Base-by-base conservation (phyloP, 768 basidiomycete species). In the Calvatia gigantea region DNA sequence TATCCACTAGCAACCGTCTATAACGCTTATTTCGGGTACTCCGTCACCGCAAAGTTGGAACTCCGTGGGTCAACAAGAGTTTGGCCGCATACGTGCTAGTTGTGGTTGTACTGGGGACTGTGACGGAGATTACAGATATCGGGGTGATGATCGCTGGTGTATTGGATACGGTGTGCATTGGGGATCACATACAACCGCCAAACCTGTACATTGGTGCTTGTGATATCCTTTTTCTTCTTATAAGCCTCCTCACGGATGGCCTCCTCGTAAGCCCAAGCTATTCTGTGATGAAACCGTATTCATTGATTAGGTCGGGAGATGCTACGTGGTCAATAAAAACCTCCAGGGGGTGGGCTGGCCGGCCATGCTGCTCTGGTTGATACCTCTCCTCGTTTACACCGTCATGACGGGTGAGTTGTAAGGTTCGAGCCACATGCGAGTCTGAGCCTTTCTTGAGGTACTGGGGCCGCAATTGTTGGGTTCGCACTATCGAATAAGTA, bases 231-330 rank as follows among this genome's bases (percentile, higher is more conserved):
- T 51, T 51, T 9, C 28, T 41, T 3, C 9, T 51, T 7, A 28
- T 51, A 9, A 51, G 42, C 21, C n/a, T 51, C 4, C 9, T 38
- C 14, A 51, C 51, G 9, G 51, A 51, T 41, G 51, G 51, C 9
- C 51, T 51, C n/a, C 28, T 42, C 28, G 51, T 51, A 9, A 19
- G 39, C n/a, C n/a, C n/a, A n/a, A n/a, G n/a, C n/a, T 41, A 19
- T 31, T n/a, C 19, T 7, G 12, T 12, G 4, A 14, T n/a, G 7
- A 25, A 14, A n/a, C 3, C 6, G 19, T 14, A 28, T 39, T n/a
- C 21, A 7, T 9, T 8, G 21, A 15, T 3, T 28, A 51, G 51
- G 51, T 51, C 6, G 41, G 51, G 51, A 23, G 51, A n/a, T 51
- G 51, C 14, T 51, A 41, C 23, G 39, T 39, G 29, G 29, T 42